phyloP scores from a whole-genome alignment of 2,329 filamentous ascomycete genomes.

The Penicillium polonicum region DNA sequence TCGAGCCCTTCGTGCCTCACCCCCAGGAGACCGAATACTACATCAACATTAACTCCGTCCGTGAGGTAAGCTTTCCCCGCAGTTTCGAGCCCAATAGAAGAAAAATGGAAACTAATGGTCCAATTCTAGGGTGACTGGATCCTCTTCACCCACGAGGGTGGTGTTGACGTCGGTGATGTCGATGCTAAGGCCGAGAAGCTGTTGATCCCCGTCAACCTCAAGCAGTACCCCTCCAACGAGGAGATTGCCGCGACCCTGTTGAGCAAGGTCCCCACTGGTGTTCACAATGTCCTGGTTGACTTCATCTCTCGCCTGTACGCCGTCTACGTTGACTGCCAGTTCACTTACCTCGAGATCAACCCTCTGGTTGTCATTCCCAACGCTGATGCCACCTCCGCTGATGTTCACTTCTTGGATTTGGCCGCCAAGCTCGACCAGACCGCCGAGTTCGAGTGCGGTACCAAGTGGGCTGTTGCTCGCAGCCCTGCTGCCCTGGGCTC shows the following conservation, averaged over 20 bases:
- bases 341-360: slow-evolving; percentile 99
- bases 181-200: slow-evolving; percentile 99
- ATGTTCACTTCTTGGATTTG: slow-evolving; percentile 96
- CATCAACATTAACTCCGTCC: slow-evolving; percentile 99
- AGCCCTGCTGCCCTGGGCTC: slow-evolving; percentile 85
- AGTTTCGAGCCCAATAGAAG: not conserved
- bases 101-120: slow-evolving; percentile 23
- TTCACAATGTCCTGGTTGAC: slow-evolving; percentile 98
- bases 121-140: slow-evolving; percentile 89
- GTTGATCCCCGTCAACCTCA: slow-evolving; percentile 91
- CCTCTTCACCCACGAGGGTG: slow-evolving; percentile 98
- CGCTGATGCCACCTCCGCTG: slow-evolving; percentile 82
- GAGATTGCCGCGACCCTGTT: slow-evolving; percentile 82
- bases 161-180: slow-evolving; percentile 98
- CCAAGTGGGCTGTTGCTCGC: slow-evolving; percentile 97
- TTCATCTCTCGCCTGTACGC: slow-evolving; percentile 98
- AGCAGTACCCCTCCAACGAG: slow-evolving; percentile 92
- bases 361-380: slow-evolving; percentile 97
- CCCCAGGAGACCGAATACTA: slow-evolving; percentile 96
- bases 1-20: slow-evolving; percentile 98
- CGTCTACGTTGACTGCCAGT: slow-evolving; percentile 99
- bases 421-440: slow-evolving; percentile 99
- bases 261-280: slow-evolving; percentile 88
- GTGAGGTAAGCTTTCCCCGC: slow-evolving; percentile 74
- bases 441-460: slow-evolving; percentile 97